phyloP scores from a whole-genome alignment of 345 rosid species.

The Salix suchowensis region DNA sequence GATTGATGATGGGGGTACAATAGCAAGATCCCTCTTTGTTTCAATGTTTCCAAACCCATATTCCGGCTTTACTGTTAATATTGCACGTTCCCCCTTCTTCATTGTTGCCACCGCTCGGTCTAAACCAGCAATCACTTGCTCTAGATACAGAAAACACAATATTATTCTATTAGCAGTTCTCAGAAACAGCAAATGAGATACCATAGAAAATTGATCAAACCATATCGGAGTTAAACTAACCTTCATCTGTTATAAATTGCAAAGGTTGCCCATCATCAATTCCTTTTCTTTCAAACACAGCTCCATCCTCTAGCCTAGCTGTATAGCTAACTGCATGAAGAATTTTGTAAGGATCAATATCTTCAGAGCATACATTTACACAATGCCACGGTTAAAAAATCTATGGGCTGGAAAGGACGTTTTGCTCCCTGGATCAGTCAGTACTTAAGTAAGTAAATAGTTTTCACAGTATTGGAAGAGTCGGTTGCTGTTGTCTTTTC shows the following conservation, averaged over 20 bases:
- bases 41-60: conserved; percentile 51
- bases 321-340: conserved; percentile 45
- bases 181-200: background rate
- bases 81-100: conserved; percentile 49
- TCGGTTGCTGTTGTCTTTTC: no score
- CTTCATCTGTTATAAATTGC: conserved; percentile 52
- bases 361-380: no score
- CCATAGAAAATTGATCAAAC: background rate
- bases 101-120: conserved; percentile 47
- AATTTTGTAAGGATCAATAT: background rate
- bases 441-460: no score
- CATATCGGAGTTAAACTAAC: conserved; percentile 15
- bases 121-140: conserved; percentile 48
- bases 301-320: conserved; percentile 49
- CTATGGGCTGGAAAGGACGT: background rate
- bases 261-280: conserved; percentile 41
- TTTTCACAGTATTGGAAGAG: no score
- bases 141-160: conserved; percentile 20
- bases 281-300: conserved; percentile 52
- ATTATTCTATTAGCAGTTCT: background rate
- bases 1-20: conserved; percentile 35
- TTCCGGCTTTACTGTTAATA: conserved; percentile 37
- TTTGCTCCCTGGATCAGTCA: background rate
- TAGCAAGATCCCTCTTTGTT: conserved; percentile 34
- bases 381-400: background rate